Evolutionary conservation across 2,329 filamentous ascomycete genomes (phyloP).

Genomic region (Arthrobotrys iridis): DNA sequence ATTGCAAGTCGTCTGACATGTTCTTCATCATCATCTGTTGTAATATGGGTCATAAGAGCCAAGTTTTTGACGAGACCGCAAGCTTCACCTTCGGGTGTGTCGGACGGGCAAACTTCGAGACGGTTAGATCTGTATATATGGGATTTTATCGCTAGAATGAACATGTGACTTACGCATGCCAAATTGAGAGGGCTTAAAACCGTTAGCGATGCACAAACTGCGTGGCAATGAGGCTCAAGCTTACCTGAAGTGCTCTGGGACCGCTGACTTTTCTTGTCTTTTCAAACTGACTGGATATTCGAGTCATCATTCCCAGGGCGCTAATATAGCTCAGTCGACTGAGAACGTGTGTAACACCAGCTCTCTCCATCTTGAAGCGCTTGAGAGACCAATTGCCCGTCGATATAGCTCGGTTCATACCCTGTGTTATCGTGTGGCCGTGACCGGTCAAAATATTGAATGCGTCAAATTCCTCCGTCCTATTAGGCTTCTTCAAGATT

Average conservation of each 20-base stretch:
- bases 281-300: constrained; percentile 97
- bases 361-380: constrained; percentile 98
- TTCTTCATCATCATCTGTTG: constrained; percentile 91
- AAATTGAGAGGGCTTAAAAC: constrained; percentile 83
- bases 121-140: background rate
- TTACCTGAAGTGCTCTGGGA: constrained; percentile 82
- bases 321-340: constrained; percentile 96
- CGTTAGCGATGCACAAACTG: background rate
- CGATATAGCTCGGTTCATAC: constrained; percentile 94
- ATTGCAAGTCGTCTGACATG: constrained; percentile 88
- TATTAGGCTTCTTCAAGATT: constrained; percentile 89
- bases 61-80: constrained; percentile 98
- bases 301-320: constrained; percentile 98
- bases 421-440: constrained; percentile 85
- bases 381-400: constrained; percentile 98
- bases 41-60: constrained; percentile 98
- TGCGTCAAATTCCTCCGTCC: constrained; percentile 87
- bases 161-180: constrained; percentile 72
- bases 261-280: constrained; percentile 97
- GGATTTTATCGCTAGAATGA: background rate
- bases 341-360: constrained; percentile 94
- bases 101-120: constrained; percentile 78
- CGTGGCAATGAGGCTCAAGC: background rate
- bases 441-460: constrained; percentile 84
- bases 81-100: constrained; percentile 97